Conservation (phyloP, 352 stramenopile species). For the Pythium grandisporangium region DNA sequence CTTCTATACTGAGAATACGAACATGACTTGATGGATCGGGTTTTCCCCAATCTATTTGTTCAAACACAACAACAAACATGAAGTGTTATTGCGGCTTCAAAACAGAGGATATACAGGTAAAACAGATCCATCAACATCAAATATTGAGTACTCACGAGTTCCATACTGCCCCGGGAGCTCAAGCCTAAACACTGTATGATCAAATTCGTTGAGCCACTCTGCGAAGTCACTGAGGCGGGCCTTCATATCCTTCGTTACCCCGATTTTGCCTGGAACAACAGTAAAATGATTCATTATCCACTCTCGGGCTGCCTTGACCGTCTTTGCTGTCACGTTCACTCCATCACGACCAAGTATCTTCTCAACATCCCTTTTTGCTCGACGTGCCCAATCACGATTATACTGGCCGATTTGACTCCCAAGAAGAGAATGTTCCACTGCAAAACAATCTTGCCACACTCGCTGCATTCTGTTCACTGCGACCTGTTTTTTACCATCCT, state of each 20-base stretch:
- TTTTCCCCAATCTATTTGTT: conserved; percentile 61
- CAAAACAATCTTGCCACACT: conserved; percentile 62
- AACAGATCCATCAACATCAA: conserved; percentile 3
- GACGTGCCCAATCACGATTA: conserved; percentile 53
- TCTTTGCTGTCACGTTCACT: conserved; percentile 38
- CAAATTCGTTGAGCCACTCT: conserved; percentile 80
- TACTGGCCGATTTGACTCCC: conserved; percentile 62
- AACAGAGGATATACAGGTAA: no score
- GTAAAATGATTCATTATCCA: conserved; percentile 69
- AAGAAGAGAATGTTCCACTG: conserved; percentile 29
- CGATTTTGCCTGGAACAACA: conserved; percentile 54
- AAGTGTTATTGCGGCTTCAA: background rate
- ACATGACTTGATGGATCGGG: conserved; percentile 54
- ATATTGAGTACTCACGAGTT: conserved; percentile 23
- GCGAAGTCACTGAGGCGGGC: conserved; percentile 71
- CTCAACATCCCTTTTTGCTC: conserved; percentile 34
- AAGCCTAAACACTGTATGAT: conserved; percentile 49
- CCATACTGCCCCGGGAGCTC: conserved; percentile 81
- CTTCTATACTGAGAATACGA: conserved; percentile 65
- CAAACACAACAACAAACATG: background rate
- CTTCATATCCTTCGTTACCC: conserved; percentile 80
- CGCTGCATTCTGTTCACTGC: conserved; percentile 24
- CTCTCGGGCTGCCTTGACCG: conserved; percentile 37
- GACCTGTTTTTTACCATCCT: conserved; percentile 24
- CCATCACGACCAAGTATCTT: conserved; percentile 66